A percentile compares a stretch with the other conserved stretches of the same genome.
Conservation (phyloP, 2,329 filamentous ascomycete genomes). For the Chrysoporthe puriensis region DNA sequence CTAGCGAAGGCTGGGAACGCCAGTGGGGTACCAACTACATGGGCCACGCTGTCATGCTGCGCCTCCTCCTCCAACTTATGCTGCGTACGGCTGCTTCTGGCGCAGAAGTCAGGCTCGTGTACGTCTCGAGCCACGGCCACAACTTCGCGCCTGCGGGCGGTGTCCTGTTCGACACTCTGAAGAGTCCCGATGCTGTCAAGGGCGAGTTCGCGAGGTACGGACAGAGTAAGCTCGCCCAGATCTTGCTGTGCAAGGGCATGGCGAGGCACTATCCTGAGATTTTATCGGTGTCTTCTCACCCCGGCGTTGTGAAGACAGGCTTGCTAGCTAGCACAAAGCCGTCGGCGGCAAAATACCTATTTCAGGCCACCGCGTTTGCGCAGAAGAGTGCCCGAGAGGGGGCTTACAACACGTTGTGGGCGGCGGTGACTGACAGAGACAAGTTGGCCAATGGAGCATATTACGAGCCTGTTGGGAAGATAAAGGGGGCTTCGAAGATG, state of each 20-base stretch:
- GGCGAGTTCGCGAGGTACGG: constrained; percentile 33
- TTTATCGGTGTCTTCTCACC: constrained; percentile 34
- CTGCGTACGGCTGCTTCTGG: constrained; percentile 33
- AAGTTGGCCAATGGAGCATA: constrained; percentile 36
- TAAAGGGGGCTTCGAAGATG: constrained; percentile 30
- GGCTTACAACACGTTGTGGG: constrained; percentile 7
- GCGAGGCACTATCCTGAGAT: constrained; percentile 33
- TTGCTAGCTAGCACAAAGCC: constrained; percentile 19
- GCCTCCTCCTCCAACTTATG: constrained; percentile 39
- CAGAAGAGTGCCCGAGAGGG: constrained; percentile 28
- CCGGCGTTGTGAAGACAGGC: constrained; percentile 36
- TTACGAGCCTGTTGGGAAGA: constrained; percentile 39
- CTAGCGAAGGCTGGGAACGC: constrained; percentile 51
- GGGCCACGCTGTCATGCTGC: constrained; percentile 49
- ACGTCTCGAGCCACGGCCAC: constrained; percentile 35
- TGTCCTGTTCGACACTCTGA: constrained; percentile 37
- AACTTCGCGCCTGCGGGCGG: constrained; percentile 30
- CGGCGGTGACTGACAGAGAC: background rate
- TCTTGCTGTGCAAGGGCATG: constrained; percentile 35
- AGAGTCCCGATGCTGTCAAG: constrained; percentile 30
- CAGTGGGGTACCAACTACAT: constrained; percentile 55
- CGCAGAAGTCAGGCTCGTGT: constrained; percentile 36
- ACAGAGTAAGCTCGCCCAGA: constrained; percentile 38
- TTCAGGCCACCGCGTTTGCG: constrained; percentile 27
- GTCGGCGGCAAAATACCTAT: constrained; percentile 20